Evolutionary conservation across 2,329 filamentous ascomycete genomes (phyloP).

Genomic region (Ilyonectria sp.): DNA sequence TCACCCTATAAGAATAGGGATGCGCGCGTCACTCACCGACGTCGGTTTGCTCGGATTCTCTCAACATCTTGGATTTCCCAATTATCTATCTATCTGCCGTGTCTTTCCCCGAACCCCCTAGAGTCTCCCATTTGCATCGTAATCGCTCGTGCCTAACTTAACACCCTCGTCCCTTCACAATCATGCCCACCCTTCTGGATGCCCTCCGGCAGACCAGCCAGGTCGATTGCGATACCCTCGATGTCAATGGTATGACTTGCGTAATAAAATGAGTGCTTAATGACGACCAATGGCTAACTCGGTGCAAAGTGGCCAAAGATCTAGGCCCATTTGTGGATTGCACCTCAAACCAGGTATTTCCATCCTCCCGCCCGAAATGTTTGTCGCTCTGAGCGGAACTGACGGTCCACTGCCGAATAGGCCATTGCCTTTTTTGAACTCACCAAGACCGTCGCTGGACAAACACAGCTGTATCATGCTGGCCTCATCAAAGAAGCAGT

Average conservation of each 20-base stretch:
- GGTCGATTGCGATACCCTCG: conserved; percentile 57
- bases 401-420: conserved; percentile 33
- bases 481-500: conserved; percentile 49
- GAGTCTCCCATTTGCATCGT: background rate
- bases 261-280: background rate
- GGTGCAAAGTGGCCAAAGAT: conserved; percentile 47
- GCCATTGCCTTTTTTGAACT: conserved; percentile 55
- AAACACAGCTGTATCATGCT: conserved; percentile 47
- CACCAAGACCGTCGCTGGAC: conserved; percentile 37
- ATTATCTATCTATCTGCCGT: too few species aligned
- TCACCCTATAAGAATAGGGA: background rate
- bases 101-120: background rate
- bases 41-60: background rate
- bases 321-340: conserved; percentile 55
- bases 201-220: conserved; percentile 47
- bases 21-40: background rate
- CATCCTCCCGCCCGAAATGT: background rate
- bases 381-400: background rate
- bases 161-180: background rate
- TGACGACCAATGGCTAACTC: conserved; percentile 26
- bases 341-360: conserved; percentile 54
- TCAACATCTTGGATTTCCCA: background rate
- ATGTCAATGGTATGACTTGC: conserved; percentile 47
- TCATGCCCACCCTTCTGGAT: conserved; percentile 48
- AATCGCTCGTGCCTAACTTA: background rate